Evolutionary conservation across 2,329 filamentous ascomycete species (phyloP).

Genomic region (Colletotrichum ledebouriae): DNA sequence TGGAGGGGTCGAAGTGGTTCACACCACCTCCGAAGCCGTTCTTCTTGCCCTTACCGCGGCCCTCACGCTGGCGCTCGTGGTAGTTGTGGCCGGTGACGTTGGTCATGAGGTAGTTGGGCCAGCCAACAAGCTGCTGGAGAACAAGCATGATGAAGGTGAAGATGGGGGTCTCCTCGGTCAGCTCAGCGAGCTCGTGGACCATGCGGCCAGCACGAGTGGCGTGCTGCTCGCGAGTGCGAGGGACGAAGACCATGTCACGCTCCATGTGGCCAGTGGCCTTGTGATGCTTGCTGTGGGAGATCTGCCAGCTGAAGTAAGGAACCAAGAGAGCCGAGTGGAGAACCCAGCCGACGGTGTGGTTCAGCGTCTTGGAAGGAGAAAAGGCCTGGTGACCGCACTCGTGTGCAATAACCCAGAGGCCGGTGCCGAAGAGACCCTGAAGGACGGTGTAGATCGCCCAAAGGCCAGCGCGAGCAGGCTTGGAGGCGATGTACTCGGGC

Average conservation of each 20-base stretch:
- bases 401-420: slow-evolving; percentile 95
- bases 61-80: slow-evolving; percentile 92
- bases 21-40: slow-evolving; percentile 87
- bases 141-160: slow-evolving; percentile 81
- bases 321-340: slow-evolving; percentile 90
- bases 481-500: slow-evolving; percentile 82
- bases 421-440: slow-evolving; percentile 94
- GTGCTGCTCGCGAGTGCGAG: slow-evolving; percentile 87
- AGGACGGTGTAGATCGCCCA: slow-evolving; percentile 79
- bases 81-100: slow-evolving; percentile 98
- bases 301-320: slow-evolving; percentile 99
- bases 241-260: slow-evolving; percentile 99
- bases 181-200: slow-evolving; percentile 85
- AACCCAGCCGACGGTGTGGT: slow-evolving; percentile 93
- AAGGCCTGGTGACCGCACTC: slow-evolving; percentile 98
- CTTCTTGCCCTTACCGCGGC: slow-evolving; percentile 90
- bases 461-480: slow-evolving; percentile 72
- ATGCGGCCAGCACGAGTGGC: slow-evolving; percentile 80
- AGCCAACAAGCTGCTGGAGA: slow-evolving; percentile 89
- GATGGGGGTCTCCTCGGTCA: slow-evolving; percentile 95
- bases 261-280: slow-evolving; percentile 98
- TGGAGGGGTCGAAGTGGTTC: slow-evolving; percentile 93
- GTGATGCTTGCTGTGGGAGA: slow-evolving; percentile 99
- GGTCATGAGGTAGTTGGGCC: slow-evolving; percentile 90
- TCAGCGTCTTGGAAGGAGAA: slow-evolving; percentile 89